A percentile compares a stretch with the other conserved stretches of the same genome.
These are phyloP conservation scores for Aspergillus melleus DNA, from an alignment of 2,329 filamentous ascomycete genomes.

Conservation along the genomic window DNA sequence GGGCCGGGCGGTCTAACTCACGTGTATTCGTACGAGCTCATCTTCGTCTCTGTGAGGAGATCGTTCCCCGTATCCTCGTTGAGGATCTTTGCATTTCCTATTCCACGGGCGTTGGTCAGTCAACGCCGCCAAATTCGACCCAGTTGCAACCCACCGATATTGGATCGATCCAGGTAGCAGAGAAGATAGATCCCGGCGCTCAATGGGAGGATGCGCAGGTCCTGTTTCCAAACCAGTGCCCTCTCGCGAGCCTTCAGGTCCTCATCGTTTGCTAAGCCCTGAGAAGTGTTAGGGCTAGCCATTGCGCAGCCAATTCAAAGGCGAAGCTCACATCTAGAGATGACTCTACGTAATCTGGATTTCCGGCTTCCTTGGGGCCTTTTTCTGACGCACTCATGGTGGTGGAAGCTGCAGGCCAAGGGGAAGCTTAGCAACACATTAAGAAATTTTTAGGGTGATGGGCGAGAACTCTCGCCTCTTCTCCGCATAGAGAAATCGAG, in stretches of 20 bases:
- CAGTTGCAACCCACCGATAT: constrained; percentile 54
- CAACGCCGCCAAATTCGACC: background rate
- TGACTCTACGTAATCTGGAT: constrained; percentile 15
- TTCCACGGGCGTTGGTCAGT: background rate
- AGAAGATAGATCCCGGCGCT: constrained; percentile 66
- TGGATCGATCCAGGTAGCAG: constrained; percentile 67
- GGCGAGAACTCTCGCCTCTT: background rate
- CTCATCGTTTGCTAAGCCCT: constrained; percentile 11
- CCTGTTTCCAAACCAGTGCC: constrained; percentile 58
- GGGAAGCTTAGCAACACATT: too few relatives aligned
- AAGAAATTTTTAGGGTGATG: too few relatives aligned
- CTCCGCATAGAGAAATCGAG: background rate
- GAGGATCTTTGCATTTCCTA: constrained; percentile 63
- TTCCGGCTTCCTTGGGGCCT: constrained; percentile 13
- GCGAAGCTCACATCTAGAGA: constrained; percentile 6
- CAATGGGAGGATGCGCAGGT: constrained; percentile 63
- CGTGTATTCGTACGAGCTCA: constrained; percentile 64
- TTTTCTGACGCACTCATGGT: constrained; percentile 24
- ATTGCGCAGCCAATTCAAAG: background rate
- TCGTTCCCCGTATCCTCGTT: constrained; percentile 62
- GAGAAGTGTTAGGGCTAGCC: background rate
- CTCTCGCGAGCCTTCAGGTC: constrained; percentile 24
- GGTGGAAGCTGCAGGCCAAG: background rate
- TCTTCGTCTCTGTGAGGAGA: constrained; percentile 61
- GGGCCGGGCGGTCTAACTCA: constrained; percentile 20